Evolutionary conservation across 2,329 filamentous ascomycete species (phyloP), one percentile per base, ranked within the genome.

Genomic region (Catunica adiposa): DNA sequence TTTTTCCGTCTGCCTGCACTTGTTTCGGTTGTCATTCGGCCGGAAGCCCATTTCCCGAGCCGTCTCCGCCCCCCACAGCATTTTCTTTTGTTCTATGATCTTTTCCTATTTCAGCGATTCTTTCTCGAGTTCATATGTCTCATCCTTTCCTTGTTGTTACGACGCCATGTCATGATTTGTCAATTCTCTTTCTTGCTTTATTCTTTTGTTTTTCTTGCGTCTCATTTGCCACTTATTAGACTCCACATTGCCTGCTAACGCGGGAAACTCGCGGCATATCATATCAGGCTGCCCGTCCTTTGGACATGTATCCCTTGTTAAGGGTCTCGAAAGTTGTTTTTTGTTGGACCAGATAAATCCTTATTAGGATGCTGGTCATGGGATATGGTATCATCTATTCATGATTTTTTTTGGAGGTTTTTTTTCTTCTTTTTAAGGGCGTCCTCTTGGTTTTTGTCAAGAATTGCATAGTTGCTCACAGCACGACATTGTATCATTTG

Each of bases 121-220:
- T 56, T 47, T n/a, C 17, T 29, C 15, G 1, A 48, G 38, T 23
- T 38, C n/a, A 22, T 37, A 47, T 7, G 23, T 53, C 2, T n/a
- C 37, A 11, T 53, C 20, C 9, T 40, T 42, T 42, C 25, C 7
- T 15, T 29, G 40, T 17, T 53, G 38, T 51, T 22, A 15, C 26
- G 9, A 11, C 40, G 6, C 29, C 52, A 5, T 50, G 17, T 55
- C 23, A 46, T 54, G 26, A 46, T 31, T 42, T 23, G 23, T 58
- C 38, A 17, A 37, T 51, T 51, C 44, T 40, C 14, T 46, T 26
- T 58, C 37, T 20, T 48, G 37, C 46, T 55, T 40, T 20, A 37
- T 44, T 29, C 48, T 51, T 17, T 42, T 51, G 42, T 40, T 15
- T 31, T 42, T 58, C 34, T n/a, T 52, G 46, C 44, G 51, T 37